Percentiles rank a stretch among this genome's conserved stretches.
Conservation (phyloP, 306 rosid genomes). For the Astragalus membranaceus region DNA sequence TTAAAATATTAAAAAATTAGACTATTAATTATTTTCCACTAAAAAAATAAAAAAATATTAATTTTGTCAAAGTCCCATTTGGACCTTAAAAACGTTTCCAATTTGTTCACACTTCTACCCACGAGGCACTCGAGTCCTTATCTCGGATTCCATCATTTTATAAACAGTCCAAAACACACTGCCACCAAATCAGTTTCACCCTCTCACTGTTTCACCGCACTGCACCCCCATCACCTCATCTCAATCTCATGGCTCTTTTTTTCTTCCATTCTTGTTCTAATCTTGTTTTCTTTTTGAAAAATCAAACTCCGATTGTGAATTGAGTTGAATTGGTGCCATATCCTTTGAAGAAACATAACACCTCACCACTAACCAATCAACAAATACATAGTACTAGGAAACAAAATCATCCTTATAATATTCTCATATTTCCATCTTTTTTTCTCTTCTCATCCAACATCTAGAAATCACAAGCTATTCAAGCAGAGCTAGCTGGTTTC, state of each 20-base stretch:
- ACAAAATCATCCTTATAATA: neutral
- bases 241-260: neutral
- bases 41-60: too few relatives aligned
- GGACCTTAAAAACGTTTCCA: neutral
- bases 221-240: neutral
- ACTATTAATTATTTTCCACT: too few relatives aligned
- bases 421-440: neutral
- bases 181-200: neutral
- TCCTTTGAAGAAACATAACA: neutral
- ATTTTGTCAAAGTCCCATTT: too few relatives aligned
- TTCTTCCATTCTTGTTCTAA: neutral
- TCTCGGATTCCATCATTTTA: neutral
- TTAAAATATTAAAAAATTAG: too few relatives aligned
- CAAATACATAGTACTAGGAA: neutral
- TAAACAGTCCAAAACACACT: constrained; percentile 1
- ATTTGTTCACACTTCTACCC: neutral
- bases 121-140: neutral
- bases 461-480: neutral
- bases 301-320: too few relatives aligned
- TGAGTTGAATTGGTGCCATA: too few relatives aligned
- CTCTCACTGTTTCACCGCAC: too few relatives aligned
- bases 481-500: neutral
- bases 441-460: neutral
- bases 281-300: neutral
- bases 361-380: neutral